Evolutionary conservation across 495 filamentous ascomycete species (phyloP), one percentile per base, ranked within the genome.

Genomic region (Penicillium angulare): DNA sequence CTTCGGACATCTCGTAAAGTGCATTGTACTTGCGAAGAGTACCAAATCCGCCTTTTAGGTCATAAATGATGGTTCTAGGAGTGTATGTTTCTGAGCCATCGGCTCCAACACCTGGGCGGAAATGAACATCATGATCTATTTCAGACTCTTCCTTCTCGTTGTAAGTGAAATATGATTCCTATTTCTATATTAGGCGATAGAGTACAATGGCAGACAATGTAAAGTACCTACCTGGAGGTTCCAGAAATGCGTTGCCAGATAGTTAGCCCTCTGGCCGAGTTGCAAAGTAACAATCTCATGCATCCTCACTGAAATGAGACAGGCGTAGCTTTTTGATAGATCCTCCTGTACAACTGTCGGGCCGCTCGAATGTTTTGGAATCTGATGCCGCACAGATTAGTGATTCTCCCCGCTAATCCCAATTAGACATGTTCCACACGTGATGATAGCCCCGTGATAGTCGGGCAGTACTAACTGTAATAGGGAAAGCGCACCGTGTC

Each of bases 141-240:
- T 79, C 79, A 18, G 90, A 88, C 47, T 80, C 78, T 50, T 82
- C 76, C 42, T 83, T 72, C 26, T 79, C 79, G 8, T 79, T 74
- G 64, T 96, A 97, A 20, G 93, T 96, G 65, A 98, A 98, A 71
- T 98, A 98, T 9, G 92, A 96, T 76, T 98, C 95, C 89, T 66
- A 50, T 32, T 39, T 15, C 43, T 31, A 51, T 33, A 49, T 60
- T 36, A 74, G 55, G 59, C n/a, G 51, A 26, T 39, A 31, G 41
- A 10, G 9, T 10, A 39, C 21, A 10, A 18, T 7, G 7, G 16
- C 10, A 20, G 12, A 16, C 17, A 39, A 9, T 10, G 10, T 8
- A 43, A 56, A 43, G 12, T 73, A 88, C 85, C 76, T 73, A 88
- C 85, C 76, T 97, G 92, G 22, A 90, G 78, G 59, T 99, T 99